phyloP scores from a whole-genome alignment of 805 yeast species.

The Diddensiella transvaalensis region DNA sequence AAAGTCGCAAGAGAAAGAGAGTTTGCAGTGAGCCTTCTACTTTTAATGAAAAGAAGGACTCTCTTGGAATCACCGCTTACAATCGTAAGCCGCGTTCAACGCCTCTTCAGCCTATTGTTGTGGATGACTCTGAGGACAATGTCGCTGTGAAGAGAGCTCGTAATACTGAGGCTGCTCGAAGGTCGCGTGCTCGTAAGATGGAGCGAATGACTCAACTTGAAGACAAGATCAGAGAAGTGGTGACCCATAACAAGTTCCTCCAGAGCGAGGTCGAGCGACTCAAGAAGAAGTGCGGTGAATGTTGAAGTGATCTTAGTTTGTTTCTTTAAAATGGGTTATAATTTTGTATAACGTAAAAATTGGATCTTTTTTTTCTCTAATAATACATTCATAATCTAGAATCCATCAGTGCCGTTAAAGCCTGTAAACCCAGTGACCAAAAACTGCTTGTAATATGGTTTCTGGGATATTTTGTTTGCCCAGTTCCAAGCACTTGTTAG shows the following conservation, averaged over 20 bases:
- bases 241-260: constrained; percentile 55
- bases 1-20: constrained; percentile 20
- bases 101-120: constrained; percentile 68
- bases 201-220: constrained; percentile 84
- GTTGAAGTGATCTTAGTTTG: constrained; percentile 5
- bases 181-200: constrained; percentile 90
- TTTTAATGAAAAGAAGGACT: constrained; percentile 49
- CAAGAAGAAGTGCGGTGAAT: constrained; percentile 27
- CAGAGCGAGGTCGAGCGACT: constrained; percentile 63
- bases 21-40: constrained; percentile 12
- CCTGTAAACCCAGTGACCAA: constrained; percentile 68
- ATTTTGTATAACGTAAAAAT: no score
- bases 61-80: constrained; percentile 71
- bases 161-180: constrained; percentile 96
- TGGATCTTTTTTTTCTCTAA: constrained; percentile 1
- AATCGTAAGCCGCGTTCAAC: constrained; percentile 69
- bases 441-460: constrained; percentile 60
- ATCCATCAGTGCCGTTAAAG: constrained; percentile 60
- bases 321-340: not conserved
- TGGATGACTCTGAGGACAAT: constrained; percentile 55
- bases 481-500: constrained; percentile 81
- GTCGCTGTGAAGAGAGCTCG: constrained; percentile 83
- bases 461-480: constrained; percentile 66
- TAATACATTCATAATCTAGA: constrained; percentile 6
- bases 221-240: constrained; percentile 61